Base-by-base conservation (phyloP, 805 yeast genomes). In the Barnettozyma siamensis region DNA sequence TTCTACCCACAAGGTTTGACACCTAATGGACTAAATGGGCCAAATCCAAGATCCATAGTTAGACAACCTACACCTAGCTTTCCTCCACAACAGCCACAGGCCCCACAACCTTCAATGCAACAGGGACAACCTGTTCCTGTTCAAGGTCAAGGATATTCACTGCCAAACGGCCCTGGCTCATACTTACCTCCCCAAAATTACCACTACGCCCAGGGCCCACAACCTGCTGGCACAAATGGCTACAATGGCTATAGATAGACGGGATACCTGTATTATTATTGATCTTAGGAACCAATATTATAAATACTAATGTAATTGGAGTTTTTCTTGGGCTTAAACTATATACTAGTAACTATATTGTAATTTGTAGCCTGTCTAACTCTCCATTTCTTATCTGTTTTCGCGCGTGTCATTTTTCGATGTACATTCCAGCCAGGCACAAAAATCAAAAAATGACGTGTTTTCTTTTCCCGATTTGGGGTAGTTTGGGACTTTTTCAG, bases 181-280 rank as follows among this genome's bases (percentile, higher is more conserved):
- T 52, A 27, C 46, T 51, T 35, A 36, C 59, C 52, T 16, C 60
- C 58, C 9, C 69, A 67, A 15, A 67, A 63, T 42, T n/a, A n/a
- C n/a, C 56, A 64, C 8, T 67, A 66, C 46, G 28, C 39, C 7
- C 37, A 32, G 34, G 46, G 35, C 2, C 38, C 49, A 11, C 42
- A 32, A n/a, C 29, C 44, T n/a, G 33, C 43, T 13, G 29, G 34
- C 3, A 64, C 29, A 4, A 65, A 63, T n/a, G 66, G 59, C 39
- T 65, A 64, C 42, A 54, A 59, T 34, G 66, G 68, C 13, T 44
- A 48, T 47, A 46, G 50, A 46, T 46, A 33, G 38, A n/a, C n/a
- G n/a, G n/a, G n/a, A n/a, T n/a, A n/a, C n/a, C n/a, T n/a, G n/a
- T n/a, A n/a, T n/a, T n/a, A n/a, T n/a, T n/a, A n/a, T n/a, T n/a